These are phyloP conservation scores for Furcasterigmium sp. DNA, from an alignment of 2,329 filamentous ascomycete genomes.

Conservation along the genomic window DNA sequence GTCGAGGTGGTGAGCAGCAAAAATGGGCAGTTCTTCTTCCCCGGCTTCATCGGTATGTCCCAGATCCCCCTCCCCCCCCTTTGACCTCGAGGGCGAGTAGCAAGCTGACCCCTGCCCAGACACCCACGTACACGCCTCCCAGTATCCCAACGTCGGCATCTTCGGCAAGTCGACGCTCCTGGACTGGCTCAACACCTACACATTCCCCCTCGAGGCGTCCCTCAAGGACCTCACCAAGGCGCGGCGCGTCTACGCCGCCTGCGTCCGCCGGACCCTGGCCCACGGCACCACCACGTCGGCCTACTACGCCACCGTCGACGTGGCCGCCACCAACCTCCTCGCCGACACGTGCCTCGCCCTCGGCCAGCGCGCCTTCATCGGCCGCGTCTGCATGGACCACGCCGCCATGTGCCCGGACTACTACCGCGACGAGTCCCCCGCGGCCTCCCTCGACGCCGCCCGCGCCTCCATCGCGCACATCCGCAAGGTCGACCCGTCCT, in stretches of 20 bases:
- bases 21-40: conserved; percentile 71
- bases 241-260: conserved; percentile 67
- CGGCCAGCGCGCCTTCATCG: conserved; percentile 87
- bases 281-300: conserved; percentile 90
- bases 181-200: conserved; percentile 91
- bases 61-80: not conserved
- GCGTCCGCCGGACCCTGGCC: conserved; percentile 73
- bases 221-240: conserved; percentile 61
- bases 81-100: not conserved
- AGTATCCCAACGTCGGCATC: conserved; percentile 90
- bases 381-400: conserved; percentile 92
- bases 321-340: conserved; percentile 84
- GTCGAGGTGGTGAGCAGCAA: conserved; percentile 29
- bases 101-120: conserved; percentile 61
- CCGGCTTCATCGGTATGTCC: conserved; percentile 67
- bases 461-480: conserved; percentile 61
- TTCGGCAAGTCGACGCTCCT: conserved; percentile 92
- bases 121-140: conserved; percentile 90
- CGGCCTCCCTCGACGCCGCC: conserved; percentile 51
- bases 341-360: conserved; percentile 72
- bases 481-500: conserved; percentile 56
- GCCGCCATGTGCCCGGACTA: conserved; percentile 60
- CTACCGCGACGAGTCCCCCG: conserved; percentile 70
- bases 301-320: conserved; percentile 91
- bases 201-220: conserved; percentile 85